Conservation (phyloP, 305 asterid species). For the Fraxinus albicans region DNA sequence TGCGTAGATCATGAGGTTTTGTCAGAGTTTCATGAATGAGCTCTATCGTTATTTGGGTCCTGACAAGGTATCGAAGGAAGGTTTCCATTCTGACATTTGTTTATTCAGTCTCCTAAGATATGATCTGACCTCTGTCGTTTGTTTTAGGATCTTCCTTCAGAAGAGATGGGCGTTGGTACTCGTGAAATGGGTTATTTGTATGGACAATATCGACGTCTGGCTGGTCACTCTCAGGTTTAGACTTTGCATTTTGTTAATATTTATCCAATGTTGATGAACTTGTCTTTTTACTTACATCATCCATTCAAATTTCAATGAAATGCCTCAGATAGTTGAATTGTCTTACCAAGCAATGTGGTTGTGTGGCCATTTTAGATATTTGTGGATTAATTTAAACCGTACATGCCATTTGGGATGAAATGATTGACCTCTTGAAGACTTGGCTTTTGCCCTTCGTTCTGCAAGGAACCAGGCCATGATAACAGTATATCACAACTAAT, state of each 20-base stretch:
- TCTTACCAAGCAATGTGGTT: not conserved
- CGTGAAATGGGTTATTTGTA: constrained; percentile 97
- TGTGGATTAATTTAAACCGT: not conserved
- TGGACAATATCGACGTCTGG: constrained; percentile 91
- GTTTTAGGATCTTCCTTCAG: constrained; percentile 93
- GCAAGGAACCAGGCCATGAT: constrained; percentile 2
- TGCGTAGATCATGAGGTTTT: constrained; percentile 83
- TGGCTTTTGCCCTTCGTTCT: not conserved
- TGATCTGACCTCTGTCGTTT: constrained; percentile 25
- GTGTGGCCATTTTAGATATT: not conserved
- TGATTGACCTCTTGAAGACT: constrained; percentile 10
- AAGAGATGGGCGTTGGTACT: constrained; percentile 96
- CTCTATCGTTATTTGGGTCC: constrained; percentile 93
- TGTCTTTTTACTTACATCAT: not conserved
- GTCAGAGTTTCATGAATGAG: constrained; percentile 98
- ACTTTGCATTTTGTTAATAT: constrained; percentile 19
- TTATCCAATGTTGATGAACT: not conserved
- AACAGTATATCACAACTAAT: not conserved
- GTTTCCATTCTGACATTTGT: constrained; percentile 16
- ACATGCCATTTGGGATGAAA: not conserved
- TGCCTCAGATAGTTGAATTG: not conserved
- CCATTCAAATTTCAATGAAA: not conserved
- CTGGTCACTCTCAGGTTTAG: constrained; percentile 94
- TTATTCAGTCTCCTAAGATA: constrained; percentile 16
- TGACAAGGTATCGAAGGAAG: constrained; percentile 64